phyloP scores from a whole-genome alignment of 2,329 filamentous ascomycete genomes.

The Aureobasidium sp. region DNA sequence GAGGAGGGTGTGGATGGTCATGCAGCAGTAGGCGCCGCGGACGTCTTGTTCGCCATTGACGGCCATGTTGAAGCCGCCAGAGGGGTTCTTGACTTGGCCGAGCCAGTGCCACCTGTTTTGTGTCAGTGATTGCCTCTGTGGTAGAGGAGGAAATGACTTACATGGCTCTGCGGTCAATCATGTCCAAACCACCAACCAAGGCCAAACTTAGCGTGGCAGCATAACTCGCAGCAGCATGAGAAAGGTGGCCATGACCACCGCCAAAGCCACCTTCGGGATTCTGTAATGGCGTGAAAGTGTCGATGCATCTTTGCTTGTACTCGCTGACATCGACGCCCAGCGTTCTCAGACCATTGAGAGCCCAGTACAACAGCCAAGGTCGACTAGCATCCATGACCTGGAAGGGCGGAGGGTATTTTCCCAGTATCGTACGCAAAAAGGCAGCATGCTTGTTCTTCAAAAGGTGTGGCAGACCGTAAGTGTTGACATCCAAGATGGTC shows the following conservation, averaged over 20 bases:
- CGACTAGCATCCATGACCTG: constrained; percentile 75
- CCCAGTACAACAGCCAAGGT: constrained; percentile 96
- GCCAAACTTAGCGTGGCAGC: constrained; percentile 72
- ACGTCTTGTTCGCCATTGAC: constrained; percentile 88
- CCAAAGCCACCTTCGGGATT: constrained; percentile 81
- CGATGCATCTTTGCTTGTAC: constrained; percentile 58
- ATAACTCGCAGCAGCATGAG: constrained; percentile 86
- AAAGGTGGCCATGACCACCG: constrained; percentile 83
- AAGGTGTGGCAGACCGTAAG: constrained; percentile 67
- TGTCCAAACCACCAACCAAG: constrained; percentile 66
- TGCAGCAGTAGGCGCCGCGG: constrained; percentile 86
- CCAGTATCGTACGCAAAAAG: constrained; percentile 53
- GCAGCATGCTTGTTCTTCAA: constrained; percentile 53
- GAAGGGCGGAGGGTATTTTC: constrained; percentile 61
- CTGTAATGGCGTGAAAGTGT: constrained; percentile 74
- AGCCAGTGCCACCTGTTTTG: constrained; percentile 72
- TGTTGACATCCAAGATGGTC: constrained; percentile 50
- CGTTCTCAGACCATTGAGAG: constrained; percentile 64
- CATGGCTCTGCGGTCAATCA: constrained; percentile 76
- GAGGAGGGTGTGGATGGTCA: constrained; percentile 75
- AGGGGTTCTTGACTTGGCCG: constrained; percentile 72
- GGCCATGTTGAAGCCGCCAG: constrained; percentile 85
- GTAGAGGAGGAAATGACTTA: constrained; percentile 25
- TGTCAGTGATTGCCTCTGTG: constrained; percentile 19
- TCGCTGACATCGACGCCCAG: constrained; percentile 64